A percentile compares a stretch with the other conserved stretches of the same genome.
Evolutionary conservation across 2,329 filamentous ascomycete species (phyloP).

Genomic region (Arachnopeziza araneosa): DNA sequence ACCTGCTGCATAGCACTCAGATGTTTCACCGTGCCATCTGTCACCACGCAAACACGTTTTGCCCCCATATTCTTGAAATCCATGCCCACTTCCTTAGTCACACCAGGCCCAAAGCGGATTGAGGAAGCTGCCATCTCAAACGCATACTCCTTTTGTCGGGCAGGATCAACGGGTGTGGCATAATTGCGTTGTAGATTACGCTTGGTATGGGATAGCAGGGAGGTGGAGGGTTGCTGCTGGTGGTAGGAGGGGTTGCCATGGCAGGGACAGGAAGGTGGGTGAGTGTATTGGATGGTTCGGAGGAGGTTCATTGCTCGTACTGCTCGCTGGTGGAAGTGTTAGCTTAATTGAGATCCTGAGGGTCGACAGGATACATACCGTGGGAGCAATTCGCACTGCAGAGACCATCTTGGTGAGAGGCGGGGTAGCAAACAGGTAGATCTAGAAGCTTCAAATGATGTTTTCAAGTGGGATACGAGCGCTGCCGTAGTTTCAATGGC

Average conservation of each 20-base stretch:
- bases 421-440: neutral
- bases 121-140: conserved; percentile 98
- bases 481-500: neutral
- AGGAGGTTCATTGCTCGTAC: conserved; percentile 67
- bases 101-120: conserved; percentile 89
- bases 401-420: conserved; percentile 17
- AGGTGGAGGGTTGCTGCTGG: conserved; percentile 37
- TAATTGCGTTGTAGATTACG: conserved; percentile 45
- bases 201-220: conserved; percentile 38
- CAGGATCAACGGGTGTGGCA: conserved; percentile 70
- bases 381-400: conserved; percentile 26
- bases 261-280: conserved; percentile 84
- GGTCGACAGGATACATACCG: conserved; percentile 15
- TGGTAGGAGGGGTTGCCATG: conserved; percentile 83
- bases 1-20: conserved; percentile 88
- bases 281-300: conserved; percentile 84
- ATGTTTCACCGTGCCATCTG: conserved; percentile 74
- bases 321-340: conserved; percentile 39
- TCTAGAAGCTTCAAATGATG: neutral
- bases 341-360: conserved; percentile 1
- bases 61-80: conserved; percentile 89
- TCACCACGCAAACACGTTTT: conserved; percentile 86
- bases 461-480: neutral
- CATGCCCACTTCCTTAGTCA: conserved; percentile 96
- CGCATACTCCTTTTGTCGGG: conserved; percentile 85